Evolutionary conservation across 2,329 filamentous ascomycete species (phyloP), one percentile per base, ranked within the genome.

Genomic region (Apiospora kogelbergensis): DNA sequence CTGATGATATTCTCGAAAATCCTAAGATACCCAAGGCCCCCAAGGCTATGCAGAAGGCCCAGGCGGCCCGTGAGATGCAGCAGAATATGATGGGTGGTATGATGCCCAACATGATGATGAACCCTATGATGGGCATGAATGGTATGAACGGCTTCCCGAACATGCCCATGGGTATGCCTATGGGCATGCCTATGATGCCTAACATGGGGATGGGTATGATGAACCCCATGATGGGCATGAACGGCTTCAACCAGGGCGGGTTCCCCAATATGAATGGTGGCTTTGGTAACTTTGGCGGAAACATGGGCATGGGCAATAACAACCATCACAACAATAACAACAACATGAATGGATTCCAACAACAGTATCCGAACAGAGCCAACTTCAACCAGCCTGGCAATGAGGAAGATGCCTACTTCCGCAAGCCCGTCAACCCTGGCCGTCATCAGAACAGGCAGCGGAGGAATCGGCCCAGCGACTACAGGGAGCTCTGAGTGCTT

Each of bases 371-470:
- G 37, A 70, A 73, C 15, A 72, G 72, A 60, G 69, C 73, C 68
- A 83, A 82, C 73, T 85, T 86, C 65, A 76, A 80, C 1, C 82
- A 84, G 70, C 86, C 86, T 2, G 90, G 87, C 69, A 89, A 89
- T 72, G 93, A 97, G 68, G 94, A 97, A 69, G 93, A 94, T 70
- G 93, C 96, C 7, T 99, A 99, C 81, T 97, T 98, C 79, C 89
- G 96, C 69, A 95, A 97, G 80, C 96, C 96, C 0, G 93, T 98
- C 71, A 99, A 99, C 78, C 95, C 95, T 2, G 93, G 97, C 78
- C 89, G 96, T 66, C 93, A 96, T 78, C 91, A 95, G 80, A 93
- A 94, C 76, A 89, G 92, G 75, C 91, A 94, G 75, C 89, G 91
- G 72, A 87, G 93, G 74, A 89, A 93, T 68, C 88, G 96, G 68